Conservation (phyloP, 2,329 filamentous ascomycete genomes). For the Trichoderma aggressivum region DNA sequence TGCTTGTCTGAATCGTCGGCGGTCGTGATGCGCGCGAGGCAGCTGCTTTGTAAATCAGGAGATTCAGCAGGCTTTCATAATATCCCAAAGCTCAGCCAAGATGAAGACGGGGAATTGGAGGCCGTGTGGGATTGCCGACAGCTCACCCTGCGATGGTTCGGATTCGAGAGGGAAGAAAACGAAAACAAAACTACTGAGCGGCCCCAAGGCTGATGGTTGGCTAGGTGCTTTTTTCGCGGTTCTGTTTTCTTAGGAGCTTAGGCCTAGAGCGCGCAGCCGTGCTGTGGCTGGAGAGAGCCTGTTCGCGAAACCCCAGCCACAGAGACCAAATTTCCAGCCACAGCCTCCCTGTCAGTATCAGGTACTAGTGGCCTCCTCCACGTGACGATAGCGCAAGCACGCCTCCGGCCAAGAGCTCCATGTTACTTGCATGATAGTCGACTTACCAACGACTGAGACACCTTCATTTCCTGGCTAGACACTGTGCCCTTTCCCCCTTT, state of each 20-base stretch:
- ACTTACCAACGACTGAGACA: neutral
- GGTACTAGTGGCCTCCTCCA: neutral
- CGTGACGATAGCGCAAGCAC: constrained; percentile 9
- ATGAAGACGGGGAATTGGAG: neutral
- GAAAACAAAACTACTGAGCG: constrained; percentile 8
- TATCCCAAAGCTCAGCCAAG: neutral
- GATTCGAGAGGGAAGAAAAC: neutral
- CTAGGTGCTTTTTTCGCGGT: constrained; percentile 20
- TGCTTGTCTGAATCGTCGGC: constrained; percentile 3
- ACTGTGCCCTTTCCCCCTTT: neutral
- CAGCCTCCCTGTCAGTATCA: neutral
- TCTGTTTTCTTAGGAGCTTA: constrained; percentile 13
- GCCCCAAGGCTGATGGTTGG: constrained; percentile 9
- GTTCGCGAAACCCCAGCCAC: neutral
- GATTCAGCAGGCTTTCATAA: constrained; percentile 18
- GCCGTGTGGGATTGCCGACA: neutral
- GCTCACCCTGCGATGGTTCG: constrained; percentile 1
- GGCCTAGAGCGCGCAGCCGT: constrained; percentile 16
- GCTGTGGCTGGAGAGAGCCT: constrained; percentile 12
- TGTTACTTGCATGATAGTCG: neutral
- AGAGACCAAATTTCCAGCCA: neutral
- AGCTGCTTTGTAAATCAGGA: neutral
- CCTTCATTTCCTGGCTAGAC: neutral
- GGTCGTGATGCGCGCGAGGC: constrained; percentile 1
- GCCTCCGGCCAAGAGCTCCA: constrained; percentile 3